A percentile compares a stretch with the other conserved stretches of the same genome.
Conservation (phyloP, 108 stramenopile species). For the Pelagomonas calceolata region DNA sequence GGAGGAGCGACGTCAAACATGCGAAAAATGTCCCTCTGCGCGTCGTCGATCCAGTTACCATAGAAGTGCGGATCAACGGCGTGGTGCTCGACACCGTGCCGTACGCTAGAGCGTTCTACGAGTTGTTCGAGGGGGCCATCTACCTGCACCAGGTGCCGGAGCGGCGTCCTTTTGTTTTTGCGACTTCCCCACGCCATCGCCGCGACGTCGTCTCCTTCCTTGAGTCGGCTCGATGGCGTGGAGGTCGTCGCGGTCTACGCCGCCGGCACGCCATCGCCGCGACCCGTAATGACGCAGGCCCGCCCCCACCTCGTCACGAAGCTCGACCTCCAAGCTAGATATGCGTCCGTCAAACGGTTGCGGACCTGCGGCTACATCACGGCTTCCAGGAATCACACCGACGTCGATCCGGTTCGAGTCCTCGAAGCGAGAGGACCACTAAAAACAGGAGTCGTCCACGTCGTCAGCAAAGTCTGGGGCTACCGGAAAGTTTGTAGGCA, state of each 20-base stretch:
- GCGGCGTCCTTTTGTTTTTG: background rate
- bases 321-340: constrained; percentile 24
- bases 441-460: constrained; percentile 14
- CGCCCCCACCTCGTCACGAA: constrained; percentile 29
- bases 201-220: no score
- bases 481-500: constrained; percentile 23
- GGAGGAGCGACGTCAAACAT: no score
- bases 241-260: no score
- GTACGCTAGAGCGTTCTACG: constrained; percentile 16
- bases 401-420: constrained; percentile 28
- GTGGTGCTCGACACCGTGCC: background rate
- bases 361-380: constrained; percentile 38
- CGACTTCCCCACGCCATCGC: background rate
- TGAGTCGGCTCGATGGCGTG: no score
- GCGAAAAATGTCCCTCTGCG: no score
- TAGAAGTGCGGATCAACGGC: no score
- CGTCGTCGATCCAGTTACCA: no score
- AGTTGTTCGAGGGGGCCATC: constrained; percentile 34
- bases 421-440: background rate
- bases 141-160: constrained; percentile 32
- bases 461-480: constrained; percentile 17
- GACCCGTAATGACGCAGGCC: no score
- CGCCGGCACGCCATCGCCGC: no score
- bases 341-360: constrained; percentile 25
- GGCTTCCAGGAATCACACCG: constrained; percentile 27